Percentiles rank a stretch among this genome's conserved stretches.
Evolutionary conservation across 495 filamentous ascomycete genomes (phyloP).

Genomic region (Aspergillus kassunensis): DNA sequence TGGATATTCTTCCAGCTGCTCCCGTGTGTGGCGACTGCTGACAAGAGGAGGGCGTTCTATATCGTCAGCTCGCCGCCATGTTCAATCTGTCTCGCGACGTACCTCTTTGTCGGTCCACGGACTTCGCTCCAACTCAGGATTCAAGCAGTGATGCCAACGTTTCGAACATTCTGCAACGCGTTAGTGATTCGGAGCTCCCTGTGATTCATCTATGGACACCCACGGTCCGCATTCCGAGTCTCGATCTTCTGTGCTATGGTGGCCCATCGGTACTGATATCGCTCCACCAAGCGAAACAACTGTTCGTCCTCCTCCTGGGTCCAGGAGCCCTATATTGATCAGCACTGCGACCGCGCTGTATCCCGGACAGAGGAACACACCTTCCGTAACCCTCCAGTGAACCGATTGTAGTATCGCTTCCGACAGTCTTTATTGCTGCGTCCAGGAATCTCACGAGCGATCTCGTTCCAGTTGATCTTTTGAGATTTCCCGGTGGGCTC

Average conservation of each 20-base stretch:
- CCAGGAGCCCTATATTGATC: constrained; percentile 8
- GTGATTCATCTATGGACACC: too few species aligned
- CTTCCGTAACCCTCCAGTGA: constrained; percentile 10
- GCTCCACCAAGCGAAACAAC: constrained; percentile 6
- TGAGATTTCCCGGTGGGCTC: constrained; percentile 11
- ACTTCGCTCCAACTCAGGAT: constrained; percentile 12
- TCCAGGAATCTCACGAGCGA: constrained; percentile 9
- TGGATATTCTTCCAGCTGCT: constrained; percentile 16
- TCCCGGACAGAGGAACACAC: background rate
- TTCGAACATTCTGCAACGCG: constrained; percentile 9
- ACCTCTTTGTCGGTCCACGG: constrained; percentile 13
- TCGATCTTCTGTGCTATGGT: constrained; percentile 14
- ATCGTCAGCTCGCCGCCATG: background rate
- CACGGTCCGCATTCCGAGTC: constrained; percentile 13
- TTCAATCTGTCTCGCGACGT: background rate
- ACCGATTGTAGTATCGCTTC: constrained; percentile 12
- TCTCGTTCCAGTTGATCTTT: constrained; percentile 16
- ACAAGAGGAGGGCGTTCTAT: constrained; percentile 4
- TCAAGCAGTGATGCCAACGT: constrained; percentile 15
- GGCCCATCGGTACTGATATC: constrained; percentile 12
- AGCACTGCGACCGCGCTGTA: too few species aligned
- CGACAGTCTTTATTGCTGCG: constrained; percentile 14
- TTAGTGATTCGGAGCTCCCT: too few species aligned
- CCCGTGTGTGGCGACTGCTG: constrained; percentile 4
- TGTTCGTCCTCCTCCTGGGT: constrained; percentile 9